Percentiles rank a stretch among this genome's conserved stretches.
Evolutionary conservation across 1,284 basidiomycete species (phyloP).

Genomic region (Ganoderma lingzhi): DNA sequence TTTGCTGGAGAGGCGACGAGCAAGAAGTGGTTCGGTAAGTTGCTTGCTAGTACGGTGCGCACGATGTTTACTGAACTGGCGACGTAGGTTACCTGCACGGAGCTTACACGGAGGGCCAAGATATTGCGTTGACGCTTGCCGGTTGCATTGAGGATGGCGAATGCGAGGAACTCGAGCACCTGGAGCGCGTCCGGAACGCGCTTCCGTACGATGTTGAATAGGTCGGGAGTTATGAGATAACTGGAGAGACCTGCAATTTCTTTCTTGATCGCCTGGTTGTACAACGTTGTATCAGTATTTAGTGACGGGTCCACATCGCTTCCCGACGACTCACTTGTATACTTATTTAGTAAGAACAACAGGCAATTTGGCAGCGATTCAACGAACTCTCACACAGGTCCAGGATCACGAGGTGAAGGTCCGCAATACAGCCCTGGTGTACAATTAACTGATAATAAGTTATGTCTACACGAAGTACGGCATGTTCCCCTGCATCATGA

Average conservation of each 20-base stretch:
- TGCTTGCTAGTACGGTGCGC: not conserved
- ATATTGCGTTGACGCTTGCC: conserved; percentile 37
- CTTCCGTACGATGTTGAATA: conserved; percentile 36
- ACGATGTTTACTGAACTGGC: not conserved
- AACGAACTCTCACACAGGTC: not conserved
- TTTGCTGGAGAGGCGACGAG: conserved; percentile 74
- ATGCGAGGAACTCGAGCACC: conserved; percentile 38
- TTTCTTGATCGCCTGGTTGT: not conserved
- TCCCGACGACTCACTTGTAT: conserved; percentile 12
- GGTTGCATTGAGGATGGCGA: conserved; percentile 36
- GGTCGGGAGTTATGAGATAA: not conserved
- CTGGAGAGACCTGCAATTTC: too few species aligned
- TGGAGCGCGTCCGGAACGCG: conserved; percentile 40
- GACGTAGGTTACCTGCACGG: conserved; percentile 46
- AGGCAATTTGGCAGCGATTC: not conserved
- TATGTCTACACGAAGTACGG: conserved; percentile 65
- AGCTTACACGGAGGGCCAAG: conserved; percentile 45
- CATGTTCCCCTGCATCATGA: conserved; percentile 54
- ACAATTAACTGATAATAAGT: conserved; percentile 25
- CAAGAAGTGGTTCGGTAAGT: conserved; percentile 60
- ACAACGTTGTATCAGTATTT: not conserved
- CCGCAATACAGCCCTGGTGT: conserved; percentile 3
- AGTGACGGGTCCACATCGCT: not conserved
- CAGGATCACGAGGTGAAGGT: not conserved
- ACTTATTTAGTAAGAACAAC: not conserved